Evolutionary conservation across 805 yeast species (phyloP), one percentile per base, ranked within the genome.

Genomic region (Middelhovenomyces tepae): DNA sequence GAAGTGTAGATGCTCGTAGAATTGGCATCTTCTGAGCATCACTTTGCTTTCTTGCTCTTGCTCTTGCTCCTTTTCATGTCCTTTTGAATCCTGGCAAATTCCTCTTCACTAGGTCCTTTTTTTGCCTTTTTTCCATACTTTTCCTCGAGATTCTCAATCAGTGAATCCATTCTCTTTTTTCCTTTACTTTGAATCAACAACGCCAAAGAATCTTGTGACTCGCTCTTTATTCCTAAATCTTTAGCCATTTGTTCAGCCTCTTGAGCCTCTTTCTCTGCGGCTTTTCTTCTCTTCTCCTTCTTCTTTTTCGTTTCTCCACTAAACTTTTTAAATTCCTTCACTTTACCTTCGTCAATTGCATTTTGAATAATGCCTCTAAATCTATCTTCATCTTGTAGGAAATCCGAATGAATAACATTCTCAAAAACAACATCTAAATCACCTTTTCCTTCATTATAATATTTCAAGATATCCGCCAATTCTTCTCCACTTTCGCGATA

Each of bases 371-470:
- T 63, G 2, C 51, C 53, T 36, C 67, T 71, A 27, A 81, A 64
- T 23, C 95, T 65, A 20, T 55, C 56, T 46, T 82, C 93, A 45
- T 78, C 85, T 1, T 51, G 60, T 22, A 63, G 67, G 27, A 78
- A 65, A 40, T 79, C 86, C 33, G 81, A 65, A 55, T 86, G 95
- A 7, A 91, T 80, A 3, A 86, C 77, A 21, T 66, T 64, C 51
- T 84, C 94, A 49, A 85, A 80, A 4, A 85, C 59, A 32, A 64
- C 62, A 28, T 77, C 60, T 46, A 85, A 71, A 46, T 82, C 83
- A 4, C 94, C 94, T 9, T 72, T 67, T 28, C 66, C 65, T 44
- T 64, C 71, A 6, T 62, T 54, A 59, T 78, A 78, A 31, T 68
- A 64, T 28, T 71, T 68, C 27, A 73, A 37, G n/a, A 86, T 65